phyloP scores from a whole-genome alignment of 352 stramenopile genomes.

The Globisporangium cylindrosporum region DNA sequence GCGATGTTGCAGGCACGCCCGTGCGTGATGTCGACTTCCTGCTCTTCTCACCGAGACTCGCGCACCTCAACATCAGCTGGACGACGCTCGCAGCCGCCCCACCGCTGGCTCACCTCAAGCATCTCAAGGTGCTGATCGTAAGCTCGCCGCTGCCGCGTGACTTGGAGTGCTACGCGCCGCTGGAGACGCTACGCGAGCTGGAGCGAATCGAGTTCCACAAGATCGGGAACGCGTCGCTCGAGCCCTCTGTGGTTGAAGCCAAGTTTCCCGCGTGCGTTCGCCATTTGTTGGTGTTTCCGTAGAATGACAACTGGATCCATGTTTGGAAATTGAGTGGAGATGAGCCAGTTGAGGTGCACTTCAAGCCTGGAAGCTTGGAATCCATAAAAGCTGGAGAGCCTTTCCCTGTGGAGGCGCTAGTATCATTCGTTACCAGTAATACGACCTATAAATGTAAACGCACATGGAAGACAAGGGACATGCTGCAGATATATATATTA shows the following conservation, averaged over 20 bases:
- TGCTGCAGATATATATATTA: conserved; percentile 8
- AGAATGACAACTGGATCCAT: neutral
- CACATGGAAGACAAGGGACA: no score
- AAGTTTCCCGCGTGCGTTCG: conserved; percentile 2
- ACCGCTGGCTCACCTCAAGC: neutral
- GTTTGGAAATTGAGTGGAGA: neutral
- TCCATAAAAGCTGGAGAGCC: no score
- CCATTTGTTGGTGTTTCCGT: neutral
- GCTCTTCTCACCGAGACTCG: conserved; percentile 1
- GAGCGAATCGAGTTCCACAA: conserved; percentile 7
- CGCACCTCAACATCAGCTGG: conserved; percentile 8
- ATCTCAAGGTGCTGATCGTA: conserved; percentile 1
- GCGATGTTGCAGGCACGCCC: neutral
- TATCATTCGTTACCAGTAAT: neutral
- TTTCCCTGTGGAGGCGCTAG: neutral
- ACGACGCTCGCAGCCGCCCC: neutral
- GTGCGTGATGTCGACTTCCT: conserved; percentile 3
- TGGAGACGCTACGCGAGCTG: neutral
- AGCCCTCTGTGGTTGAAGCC: neutral
- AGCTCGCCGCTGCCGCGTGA: conserved; percentile 2
- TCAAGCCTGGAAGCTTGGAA: neutral
- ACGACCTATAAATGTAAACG: neutral
- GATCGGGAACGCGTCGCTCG: neutral
- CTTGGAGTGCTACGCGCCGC: conserved; percentile 1
- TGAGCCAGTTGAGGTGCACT: neutral